phyloP scores from a whole-genome alignment of 2,329 filamentous ascomycete species.

The Paraconiothyrium sp. region DNA sequence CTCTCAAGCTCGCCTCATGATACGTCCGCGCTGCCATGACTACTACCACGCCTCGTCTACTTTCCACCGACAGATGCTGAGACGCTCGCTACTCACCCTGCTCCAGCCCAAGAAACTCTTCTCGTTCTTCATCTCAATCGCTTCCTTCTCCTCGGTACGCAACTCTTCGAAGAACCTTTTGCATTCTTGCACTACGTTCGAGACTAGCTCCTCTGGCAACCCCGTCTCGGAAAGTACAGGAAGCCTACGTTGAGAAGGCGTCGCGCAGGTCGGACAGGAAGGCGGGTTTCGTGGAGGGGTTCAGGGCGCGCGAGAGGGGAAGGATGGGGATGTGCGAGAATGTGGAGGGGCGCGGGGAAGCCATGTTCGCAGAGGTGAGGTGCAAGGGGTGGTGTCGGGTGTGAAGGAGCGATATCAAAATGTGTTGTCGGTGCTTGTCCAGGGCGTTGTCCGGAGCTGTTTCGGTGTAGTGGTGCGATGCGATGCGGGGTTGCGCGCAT shows the following conservation, averaged over 20 bases:
- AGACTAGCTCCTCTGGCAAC: conserved; percentile 67
- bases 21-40: too few relatives aligned
- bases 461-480: background rate
- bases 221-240: conserved; percentile 80
- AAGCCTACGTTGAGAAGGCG: conserved; percentile 90
- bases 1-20: background rate
- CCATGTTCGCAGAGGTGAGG: background rate
- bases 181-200: conserved; percentile 73
- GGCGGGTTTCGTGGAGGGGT: conserved; percentile 74
- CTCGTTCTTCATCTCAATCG: conserved; percentile 62
- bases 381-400: background rate
- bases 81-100: conserved; percentile 45
- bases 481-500: conserved; percentile 8
- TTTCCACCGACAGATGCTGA: background rate
- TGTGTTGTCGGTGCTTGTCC: too few relatives aligned
- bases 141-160: conserved; percentile 77
- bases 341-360: background rate
- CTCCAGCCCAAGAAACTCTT: conserved; percentile 59
- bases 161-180: conserved; percentile 77
- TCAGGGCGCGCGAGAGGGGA: conserved; percentile 73
- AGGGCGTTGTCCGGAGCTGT: background rate
- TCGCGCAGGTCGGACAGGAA: conserved; percentile 77
- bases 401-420: background rate
- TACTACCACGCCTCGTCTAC: background rate
- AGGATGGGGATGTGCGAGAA: conserved; percentile 82